phyloP scores from a whole-genome alignment of 139 green algal genomes.

The Chlorella sorokiniana region DNA sequence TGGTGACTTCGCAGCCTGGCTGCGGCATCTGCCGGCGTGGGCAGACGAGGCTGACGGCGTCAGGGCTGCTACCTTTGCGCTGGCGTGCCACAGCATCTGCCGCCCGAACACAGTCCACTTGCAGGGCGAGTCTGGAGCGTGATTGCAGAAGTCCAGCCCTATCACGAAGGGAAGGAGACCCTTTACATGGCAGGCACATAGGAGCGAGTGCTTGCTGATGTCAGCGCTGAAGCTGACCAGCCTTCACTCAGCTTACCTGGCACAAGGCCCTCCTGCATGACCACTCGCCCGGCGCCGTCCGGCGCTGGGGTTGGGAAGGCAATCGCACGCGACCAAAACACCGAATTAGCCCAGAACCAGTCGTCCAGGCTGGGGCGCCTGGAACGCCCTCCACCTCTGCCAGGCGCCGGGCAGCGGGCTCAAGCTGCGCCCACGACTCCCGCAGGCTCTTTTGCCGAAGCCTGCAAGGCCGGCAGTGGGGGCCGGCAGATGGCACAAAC shows the following conservation, averaged over 20 bases:
- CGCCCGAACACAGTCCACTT: constrained; percentile 57
- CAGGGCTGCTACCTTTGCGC: neutral
- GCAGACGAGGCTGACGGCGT: constrained; percentile 42
- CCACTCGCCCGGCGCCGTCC: neutral
- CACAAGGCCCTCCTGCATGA: constrained; percentile 62
- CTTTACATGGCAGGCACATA: neutral
- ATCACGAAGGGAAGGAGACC: neutral
- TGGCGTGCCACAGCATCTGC: neutral
- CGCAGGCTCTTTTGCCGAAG: constrained; percentile 38
- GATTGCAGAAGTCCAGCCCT: constrained; percentile 90
- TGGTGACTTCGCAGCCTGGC: constrained; percentile 63
- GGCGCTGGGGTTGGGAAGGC: constrained; percentile 26
- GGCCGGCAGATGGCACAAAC: too few species aligned
- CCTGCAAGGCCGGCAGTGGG: constrained; percentile 34
- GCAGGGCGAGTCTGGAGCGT: constrained; percentile 49
- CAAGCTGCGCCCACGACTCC: constrained; percentile 39
- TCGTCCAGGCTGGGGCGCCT: constrained; percentile 58
- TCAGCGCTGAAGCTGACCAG: neutral
- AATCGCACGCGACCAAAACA: constrained; percentile 55
- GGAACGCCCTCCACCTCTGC: constrained; percentile 24
- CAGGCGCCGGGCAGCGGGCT: constrained; percentile 39
- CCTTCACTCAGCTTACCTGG: constrained; percentile 36
- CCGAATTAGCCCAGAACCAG: constrained; percentile 72
- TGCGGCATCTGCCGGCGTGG: neutral
- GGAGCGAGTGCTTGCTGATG: neutral